phyloP scores from a whole-genome alignment of 2,329 filamentous ascomycete genomes.

The Ceratocystis colombiana region DNA sequence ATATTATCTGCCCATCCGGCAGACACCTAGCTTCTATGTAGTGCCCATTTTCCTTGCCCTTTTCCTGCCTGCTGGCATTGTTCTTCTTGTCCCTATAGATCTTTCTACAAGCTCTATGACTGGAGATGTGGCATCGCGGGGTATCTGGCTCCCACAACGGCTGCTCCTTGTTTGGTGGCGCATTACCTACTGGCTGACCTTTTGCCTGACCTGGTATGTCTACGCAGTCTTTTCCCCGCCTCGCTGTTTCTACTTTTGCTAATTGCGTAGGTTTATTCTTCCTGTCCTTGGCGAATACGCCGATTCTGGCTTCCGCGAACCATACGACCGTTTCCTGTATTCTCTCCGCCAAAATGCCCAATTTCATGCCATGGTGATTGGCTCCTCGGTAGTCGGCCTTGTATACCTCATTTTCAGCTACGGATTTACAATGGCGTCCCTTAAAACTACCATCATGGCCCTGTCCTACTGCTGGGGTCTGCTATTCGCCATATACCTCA shows the following conservation, averaged over 20 bases:
- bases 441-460: slow-evolving; percentile 85
- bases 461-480: slow-evolving; percentile 91
- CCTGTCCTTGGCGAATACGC: slow-evolving; percentile 89
- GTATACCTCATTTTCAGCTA: slow-evolving; percentile 76
- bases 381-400: slow-evolving; percentile 58
- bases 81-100: slow-evolving; percentile 90
- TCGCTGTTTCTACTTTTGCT: neutral
- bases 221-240: neutral
- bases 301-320: slow-evolving; percentile 85
- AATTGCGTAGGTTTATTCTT: slow-evolving; percentile 64
- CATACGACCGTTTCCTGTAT: slow-evolving; percentile 69
- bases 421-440: slow-evolving; percentile 57
- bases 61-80: slow-evolving; percentile 79
- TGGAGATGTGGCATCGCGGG: slow-evolving; percentile 59
- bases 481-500: slow-evolving; percentile 84
- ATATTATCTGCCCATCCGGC: slow-evolving; percentile 80
- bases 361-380: slow-evolving; percentile 74
- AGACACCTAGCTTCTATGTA: slow-evolving; percentile 79
- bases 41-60: slow-evolving; percentile 94
- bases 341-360: slow-evolving; percentile 78
- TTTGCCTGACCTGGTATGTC: slow-evolving; percentile 77
- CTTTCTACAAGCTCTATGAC: slow-evolving; percentile 74
- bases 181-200: slow-evolving; percentile 95
- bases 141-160: slow-evolving; percentile 75
- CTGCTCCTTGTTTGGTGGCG: slow-evolving; percentile 82